Conservation (phyloP, 768 basidiomycete genomes). For the Collybia sp. region DNA sequence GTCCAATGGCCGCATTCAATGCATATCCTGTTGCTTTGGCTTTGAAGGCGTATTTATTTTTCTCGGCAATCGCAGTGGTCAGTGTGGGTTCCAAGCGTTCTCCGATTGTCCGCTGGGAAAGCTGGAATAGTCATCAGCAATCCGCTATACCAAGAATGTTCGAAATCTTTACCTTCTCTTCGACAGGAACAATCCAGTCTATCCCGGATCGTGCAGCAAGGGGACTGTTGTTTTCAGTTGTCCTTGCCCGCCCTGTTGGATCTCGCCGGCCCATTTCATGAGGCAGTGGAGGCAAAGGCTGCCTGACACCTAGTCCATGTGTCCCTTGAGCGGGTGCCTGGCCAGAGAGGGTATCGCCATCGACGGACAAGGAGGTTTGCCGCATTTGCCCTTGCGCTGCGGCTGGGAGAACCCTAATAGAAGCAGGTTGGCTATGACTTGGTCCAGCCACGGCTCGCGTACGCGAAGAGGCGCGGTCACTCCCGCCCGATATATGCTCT, state of each 20-base stretch:
- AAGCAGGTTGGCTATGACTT: too few species aligned
- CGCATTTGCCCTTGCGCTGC: background rate
- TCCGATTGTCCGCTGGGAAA: constrained; percentile 32
- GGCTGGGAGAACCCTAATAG: too few species aligned
- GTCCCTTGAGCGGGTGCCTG: background rate
- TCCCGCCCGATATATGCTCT: too few species aligned
- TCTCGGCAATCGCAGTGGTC: constrained; percentile 37
- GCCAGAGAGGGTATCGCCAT: background rate
- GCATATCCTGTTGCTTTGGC: constrained; percentile 34
- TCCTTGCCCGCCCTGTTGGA: constrained; percentile 5
- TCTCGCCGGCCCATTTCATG: constrained; percentile 6
- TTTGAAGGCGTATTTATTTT: constrained; percentile 39
- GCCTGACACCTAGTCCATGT: background rate
- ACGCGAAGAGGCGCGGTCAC: too few species aligned
- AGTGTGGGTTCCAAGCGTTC: constrained; percentile 56
- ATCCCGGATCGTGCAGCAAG: constrained; percentile 24
- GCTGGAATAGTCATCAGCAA: constrained; percentile 6
- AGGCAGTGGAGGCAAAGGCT: constrained; percentile 12
- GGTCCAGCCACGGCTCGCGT: too few species aligned
- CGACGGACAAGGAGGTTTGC: background rate
- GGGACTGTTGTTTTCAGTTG: constrained; percentile 5
- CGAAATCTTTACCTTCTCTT: constrained; percentile 18
- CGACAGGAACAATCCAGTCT: constrained; percentile 35
- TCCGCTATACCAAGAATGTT: background rate
- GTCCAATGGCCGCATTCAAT: constrained; percentile 47